Conservation (phyloP, 2,329 filamentous ascomycete genomes). For the Penicillium corylophilum region DNA sequence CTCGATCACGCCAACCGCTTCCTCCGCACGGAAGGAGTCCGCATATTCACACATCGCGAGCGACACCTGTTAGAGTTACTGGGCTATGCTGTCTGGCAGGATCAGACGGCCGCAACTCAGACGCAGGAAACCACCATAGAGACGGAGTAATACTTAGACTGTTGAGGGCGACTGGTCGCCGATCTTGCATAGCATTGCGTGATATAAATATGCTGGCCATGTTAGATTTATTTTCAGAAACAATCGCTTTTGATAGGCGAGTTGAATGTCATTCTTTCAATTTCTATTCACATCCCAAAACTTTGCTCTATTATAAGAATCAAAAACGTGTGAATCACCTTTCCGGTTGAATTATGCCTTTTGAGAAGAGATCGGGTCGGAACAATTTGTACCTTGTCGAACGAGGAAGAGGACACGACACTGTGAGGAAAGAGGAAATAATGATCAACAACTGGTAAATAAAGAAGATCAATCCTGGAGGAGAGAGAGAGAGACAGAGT, state of each 20-base stretch:
- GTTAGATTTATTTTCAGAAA: not conserved
- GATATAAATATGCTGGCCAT: slow-evolving; percentile 1
- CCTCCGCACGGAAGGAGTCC: slow-evolving; percentile 12
- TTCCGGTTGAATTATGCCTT: too few relatives aligned
- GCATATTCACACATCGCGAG: slow-evolving; percentile 23
- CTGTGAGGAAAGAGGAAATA: too few relatives aligned
- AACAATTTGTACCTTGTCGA: too few relatives aligned
- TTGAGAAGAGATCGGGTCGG: too few relatives aligned
- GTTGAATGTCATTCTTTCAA: not conserved
- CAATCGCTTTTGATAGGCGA: not conserved
- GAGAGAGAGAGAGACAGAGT: too few relatives aligned
- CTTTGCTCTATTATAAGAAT: too few relatives aligned
- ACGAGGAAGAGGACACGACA: too few relatives aligned
- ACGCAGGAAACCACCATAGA: not conserved
- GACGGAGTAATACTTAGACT: not conserved
- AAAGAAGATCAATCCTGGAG: too few relatives aligned
- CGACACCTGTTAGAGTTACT: slow-evolving; percentile 24
- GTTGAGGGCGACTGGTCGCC: not conserved
- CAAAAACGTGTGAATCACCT: too few relatives aligned
- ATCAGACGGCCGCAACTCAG: slow-evolving; percentile 10
- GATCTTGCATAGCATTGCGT: slow-evolving; percentile 3
- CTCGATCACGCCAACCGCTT: slow-evolving; percentile 15
- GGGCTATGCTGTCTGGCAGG: slow-evolving; percentile 21
- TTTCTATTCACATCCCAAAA: not conserved
- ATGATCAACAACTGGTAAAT: too few relatives aligned